Evolutionary conservation across 305 asterid species (phyloP).

Genomic region (Lippia alba): DNA sequence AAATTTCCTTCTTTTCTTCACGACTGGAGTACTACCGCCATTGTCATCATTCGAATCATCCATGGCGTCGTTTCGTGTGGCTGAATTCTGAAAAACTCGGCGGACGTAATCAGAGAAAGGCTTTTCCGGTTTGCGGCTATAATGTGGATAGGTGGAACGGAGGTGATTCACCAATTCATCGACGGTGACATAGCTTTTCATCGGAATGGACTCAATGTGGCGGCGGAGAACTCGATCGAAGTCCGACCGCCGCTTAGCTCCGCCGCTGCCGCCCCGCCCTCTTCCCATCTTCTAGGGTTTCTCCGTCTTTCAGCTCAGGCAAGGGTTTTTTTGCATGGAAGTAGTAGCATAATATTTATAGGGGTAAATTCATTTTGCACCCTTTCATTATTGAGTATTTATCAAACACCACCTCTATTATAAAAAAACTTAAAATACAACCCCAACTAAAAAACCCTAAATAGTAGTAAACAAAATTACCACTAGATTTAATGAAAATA

Average conservation of each 20-base stretch:
- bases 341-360: too few relatives aligned
- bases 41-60: constrained; percentile 30
- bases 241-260: constrained; percentile 15
- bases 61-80: constrained; percentile 26
- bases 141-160: constrained; percentile 54
- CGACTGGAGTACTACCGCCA: constrained; percentile 30
- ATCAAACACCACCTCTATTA: too few relatives aligned
- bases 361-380: too few relatives aligned
- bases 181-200: constrained; percentile 38
- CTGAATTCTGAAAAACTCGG: constrained; percentile 30
- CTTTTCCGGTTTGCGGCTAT: constrained; percentile 56
- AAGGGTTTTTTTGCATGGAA: too few relatives aligned
- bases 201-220: constrained; percentile 47
- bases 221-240: constrained; percentile 47
- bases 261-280: constrained; percentile 42
- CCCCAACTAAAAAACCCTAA: too few relatives aligned
- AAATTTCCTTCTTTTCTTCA: constrained; percentile 44
- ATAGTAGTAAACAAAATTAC: too few relatives aligned
- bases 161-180: constrained; percentile 76
- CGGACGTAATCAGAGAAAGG: constrained; percentile 56
- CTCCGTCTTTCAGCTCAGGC: background rate
- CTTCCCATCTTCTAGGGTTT: constrained; percentile 42
- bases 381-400: too few relatives aligned
- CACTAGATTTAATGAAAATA: too few relatives aligned
- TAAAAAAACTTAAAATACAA: too few relatives aligned